These are phyloP conservation scores for Calophaca sinica DNA, from an alignment of 306 rosid species.

Conservation along the genomic window DNA sequence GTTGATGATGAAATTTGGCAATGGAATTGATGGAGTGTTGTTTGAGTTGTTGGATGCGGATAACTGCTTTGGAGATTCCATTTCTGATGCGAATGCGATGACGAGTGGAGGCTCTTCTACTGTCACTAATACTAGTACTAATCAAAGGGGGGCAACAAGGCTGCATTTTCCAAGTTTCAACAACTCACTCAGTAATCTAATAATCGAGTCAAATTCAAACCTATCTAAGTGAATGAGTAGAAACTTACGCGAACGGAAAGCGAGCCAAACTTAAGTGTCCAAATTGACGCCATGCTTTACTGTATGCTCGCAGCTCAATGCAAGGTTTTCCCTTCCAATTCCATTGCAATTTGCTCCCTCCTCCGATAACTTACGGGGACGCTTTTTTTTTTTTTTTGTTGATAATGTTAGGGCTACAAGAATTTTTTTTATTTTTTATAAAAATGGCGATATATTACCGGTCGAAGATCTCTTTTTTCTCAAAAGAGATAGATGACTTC, in stretches of 20 bases:
- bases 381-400: too few species aligned
- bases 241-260: constrained; percentile 55
- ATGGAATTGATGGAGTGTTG: constrained; percentile 29
- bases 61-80: constrained; percentile 28
- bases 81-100: constrained; percentile 32
- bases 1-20: constrained; percentile 38
- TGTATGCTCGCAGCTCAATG: constrained; percentile 3
- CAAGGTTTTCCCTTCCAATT: background rate
- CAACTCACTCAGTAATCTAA: background rate
- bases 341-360: background rate
- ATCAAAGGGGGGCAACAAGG: background rate
- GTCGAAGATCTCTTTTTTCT: too few species aligned
- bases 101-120: background rate
- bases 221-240: background rate
- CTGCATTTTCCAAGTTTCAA: constrained; percentile 23
- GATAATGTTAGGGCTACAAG: background rate
- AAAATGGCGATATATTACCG: too few species aligned
- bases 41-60: constrained; percentile 41
- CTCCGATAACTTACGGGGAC: background rate
- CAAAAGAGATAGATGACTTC: too few species aligned
- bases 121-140: background rate
- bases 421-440: too few species aligned
- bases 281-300: constrained; percentile 61
- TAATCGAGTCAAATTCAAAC: background rate
- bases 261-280: constrained; percentile 51